Evolutionary conservation across 2,329 filamentous ascomycete genomes (phyloP).

Genomic region (Ophiocordyceps camponoti-leonardi): DNA sequence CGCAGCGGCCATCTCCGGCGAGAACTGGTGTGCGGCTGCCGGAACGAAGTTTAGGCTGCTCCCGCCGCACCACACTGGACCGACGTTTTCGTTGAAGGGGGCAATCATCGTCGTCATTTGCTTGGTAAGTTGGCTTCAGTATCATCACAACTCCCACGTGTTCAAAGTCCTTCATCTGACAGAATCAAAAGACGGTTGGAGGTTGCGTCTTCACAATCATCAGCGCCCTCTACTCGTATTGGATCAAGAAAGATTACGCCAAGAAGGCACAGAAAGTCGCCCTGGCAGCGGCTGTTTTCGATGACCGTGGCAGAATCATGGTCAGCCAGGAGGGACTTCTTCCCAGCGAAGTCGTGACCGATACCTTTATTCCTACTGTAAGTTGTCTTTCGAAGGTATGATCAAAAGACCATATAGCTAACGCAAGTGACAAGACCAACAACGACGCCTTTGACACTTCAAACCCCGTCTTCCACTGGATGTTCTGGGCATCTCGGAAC

Average conservation of each 20-base stretch:
- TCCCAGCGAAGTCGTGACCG: conserved; percentile 62
- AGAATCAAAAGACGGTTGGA: conserved; percentile 33
- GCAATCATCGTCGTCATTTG: conserved; percentile 48
- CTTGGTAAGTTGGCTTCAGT: conserved; percentile 28
- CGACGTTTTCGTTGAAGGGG: conserved; percentile 3
- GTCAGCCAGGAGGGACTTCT: conserved; percentile 53
- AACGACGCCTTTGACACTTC: conserved; percentile 55
- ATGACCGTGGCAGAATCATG: conserved; percentile 46
- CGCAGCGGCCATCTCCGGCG: conserved; percentile 58
- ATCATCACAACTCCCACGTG: neutral
- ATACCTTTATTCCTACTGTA: conserved; percentile 53
- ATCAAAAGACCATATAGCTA: too few species aligned
- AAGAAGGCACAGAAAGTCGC: conserved; percentile 44
- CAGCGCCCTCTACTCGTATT: conserved; percentile 23
- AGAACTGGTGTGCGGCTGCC: conserved; percentile 67
- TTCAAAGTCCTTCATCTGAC: too few species aligned
- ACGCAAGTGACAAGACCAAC: too few species aligned
- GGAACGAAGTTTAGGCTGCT: conserved; percentile 50
- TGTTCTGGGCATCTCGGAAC: conserved; percentile 64
- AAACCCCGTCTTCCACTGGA: conserved; percentile 75
- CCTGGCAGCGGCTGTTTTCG: conserved; percentile 47
- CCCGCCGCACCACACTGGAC: conserved; percentile 13
- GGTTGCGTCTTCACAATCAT: conserved; percentile 42
- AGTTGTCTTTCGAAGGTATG: conserved; percentile 3
- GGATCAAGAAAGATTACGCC: conserved; percentile 33